Conservation (phyloP, 228 moss, liverwort and hornwort genomes). For the Sphagnum fallax region DNA sequence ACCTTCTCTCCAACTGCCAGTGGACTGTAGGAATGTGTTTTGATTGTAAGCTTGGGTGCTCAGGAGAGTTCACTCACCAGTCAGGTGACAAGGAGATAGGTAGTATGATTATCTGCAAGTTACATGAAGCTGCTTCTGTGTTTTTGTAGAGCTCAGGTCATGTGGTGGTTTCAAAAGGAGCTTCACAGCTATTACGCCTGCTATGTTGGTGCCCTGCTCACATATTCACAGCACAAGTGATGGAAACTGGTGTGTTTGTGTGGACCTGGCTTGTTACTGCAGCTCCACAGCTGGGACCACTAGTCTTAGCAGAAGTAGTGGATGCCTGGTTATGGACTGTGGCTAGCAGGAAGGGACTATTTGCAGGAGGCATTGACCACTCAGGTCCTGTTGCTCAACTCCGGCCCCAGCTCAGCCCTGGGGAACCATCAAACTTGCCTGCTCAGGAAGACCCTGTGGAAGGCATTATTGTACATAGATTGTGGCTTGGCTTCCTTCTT, state of each 20-base stretch:
- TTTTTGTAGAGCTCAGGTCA: constrained; percentile 12
- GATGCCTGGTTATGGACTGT: constrained; percentile 95
- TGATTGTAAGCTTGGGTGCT: background rate
- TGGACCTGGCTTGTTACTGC: constrained; percentile 88
- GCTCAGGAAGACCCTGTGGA: constrained; percentile 42
- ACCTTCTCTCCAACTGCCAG: no score
- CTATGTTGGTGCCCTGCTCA: constrained; percentile 89
- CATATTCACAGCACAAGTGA: constrained; percentile 64
- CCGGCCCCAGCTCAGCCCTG: constrained; percentile 61
- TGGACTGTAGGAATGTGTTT: background rate
- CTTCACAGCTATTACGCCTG: constrained; percentile 64
- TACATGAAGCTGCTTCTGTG: background rate
- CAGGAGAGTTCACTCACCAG: background rate
- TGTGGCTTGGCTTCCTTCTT: constrained; percentile 83
- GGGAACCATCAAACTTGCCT: constrained; percentile 34
- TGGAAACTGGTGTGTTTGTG: constrained; percentile 83
- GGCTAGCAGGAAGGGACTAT: constrained; percentile 51
- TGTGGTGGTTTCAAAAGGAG: constrained; percentile 41
- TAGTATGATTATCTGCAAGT: background rate
- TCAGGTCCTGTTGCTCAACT: constrained; percentile 61
- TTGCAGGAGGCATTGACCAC: constrained; percentile 49
- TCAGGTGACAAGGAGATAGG: no score
- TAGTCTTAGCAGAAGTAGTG: constrained; percentile 72
- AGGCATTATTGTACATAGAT: constrained; percentile 59
- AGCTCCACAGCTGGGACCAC: constrained; percentile 65